Conservation (phyloP, 805 yeast species). For the Candida lessepsii region DNA sequence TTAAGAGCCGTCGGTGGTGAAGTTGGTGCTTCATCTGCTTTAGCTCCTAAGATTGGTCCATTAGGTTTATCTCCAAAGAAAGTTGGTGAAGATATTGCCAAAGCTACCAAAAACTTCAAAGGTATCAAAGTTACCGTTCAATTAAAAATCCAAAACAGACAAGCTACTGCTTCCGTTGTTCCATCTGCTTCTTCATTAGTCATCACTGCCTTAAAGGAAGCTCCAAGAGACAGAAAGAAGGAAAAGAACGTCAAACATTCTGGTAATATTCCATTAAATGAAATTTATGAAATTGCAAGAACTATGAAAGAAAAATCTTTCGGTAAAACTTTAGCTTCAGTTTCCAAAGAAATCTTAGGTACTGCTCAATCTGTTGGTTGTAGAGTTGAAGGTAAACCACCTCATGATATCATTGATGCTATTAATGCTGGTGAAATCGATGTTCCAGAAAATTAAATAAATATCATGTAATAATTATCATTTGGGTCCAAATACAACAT, state of each 20-base stretch:
- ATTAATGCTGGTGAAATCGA: constrained; percentile 98
- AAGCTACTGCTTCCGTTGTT: constrained; percentile 97
- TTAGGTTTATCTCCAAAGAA: constrained; percentile 99
- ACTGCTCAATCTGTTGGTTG: constrained; percentile 99
- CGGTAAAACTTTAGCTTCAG: constrained; percentile 96
- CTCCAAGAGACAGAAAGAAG: constrained; percentile 99
- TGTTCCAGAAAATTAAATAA: constrained; percentile 70
- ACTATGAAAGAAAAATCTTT: constrained; percentile 96
- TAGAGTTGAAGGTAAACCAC: constrained; percentile 99
- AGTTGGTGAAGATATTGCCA: constrained; percentile 99
- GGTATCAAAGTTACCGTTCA: constrained; percentile 99
- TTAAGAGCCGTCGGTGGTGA: constrained; percentile 99
- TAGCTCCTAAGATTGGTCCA: constrained; percentile 99
- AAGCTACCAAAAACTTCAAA: constrained; percentile 98
- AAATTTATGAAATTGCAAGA: constrained; percentile 96
- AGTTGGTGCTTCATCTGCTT: constrained; percentile 99
- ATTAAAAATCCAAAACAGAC: constrained; percentile 99
- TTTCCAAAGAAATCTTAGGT: constrained; percentile 98
- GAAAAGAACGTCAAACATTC: constrained; percentile 99
- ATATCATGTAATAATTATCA: constrained; percentile 25
- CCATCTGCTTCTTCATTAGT: constrained; percentile 99
- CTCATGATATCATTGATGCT: constrained; percentile 98
- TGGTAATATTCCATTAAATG: constrained; percentile 97
- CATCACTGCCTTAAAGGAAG: constrained; percentile 98
- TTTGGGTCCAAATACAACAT: constrained; percentile 7